Percentiles rank a stretch among this genome's conserved stretches.
Evolutionary conservation across 225 moss, liverwort and hornwort species (phyloP).

Genomic region (Sphagnum tenellum): DNA sequence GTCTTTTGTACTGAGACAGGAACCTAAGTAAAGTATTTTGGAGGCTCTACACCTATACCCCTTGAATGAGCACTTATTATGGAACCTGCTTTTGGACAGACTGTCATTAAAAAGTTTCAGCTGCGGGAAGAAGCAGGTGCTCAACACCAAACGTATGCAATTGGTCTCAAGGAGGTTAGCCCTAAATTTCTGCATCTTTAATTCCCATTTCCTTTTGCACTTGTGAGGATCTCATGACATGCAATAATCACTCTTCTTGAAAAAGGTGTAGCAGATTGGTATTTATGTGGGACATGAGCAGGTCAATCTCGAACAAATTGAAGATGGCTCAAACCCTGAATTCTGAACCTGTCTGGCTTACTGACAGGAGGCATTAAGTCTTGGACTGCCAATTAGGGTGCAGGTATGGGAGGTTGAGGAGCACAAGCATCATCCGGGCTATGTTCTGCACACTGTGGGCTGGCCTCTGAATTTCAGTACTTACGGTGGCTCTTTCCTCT

Average conservation of each 20-base stretch:
- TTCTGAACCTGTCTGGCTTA: neutral
- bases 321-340: too few relatives aligned
- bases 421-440: conserved; percentile 63
- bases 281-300: too few relatives aligned
- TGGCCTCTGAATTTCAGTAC: conserved; percentile 65
- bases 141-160: conserved; percentile 81
- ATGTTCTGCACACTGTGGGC: conserved; percentile 65
- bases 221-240: too few relatives aligned
- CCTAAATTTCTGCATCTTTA: neutral
- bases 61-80: too few relatives aligned
- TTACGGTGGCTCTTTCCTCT: conserved; percentile 71
- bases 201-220: too few relatives aligned
- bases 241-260: too few relatives aligned
- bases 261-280: too few relatives aligned
- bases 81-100: conserved; percentile 22
- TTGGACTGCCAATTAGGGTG: conserved; percentile 10
- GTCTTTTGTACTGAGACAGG: neutral
- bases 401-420: conserved; percentile 86
- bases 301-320: too few relatives aligned
- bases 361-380: neutral
- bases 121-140: conserved; percentile 59
- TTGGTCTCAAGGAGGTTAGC: conserved; percentile 80
- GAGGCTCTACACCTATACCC: too few relatives aligned
- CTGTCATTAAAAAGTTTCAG: conserved; percentile 53
- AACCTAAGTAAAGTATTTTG: neutral